A percentile compares a stretch with the other conserved stretches of the same genome.
These are phyloP conservation scores for Eutrema yunnanense DNA, from an alignment of 345 rosid species.

Conservation along the genomic window DNA sequence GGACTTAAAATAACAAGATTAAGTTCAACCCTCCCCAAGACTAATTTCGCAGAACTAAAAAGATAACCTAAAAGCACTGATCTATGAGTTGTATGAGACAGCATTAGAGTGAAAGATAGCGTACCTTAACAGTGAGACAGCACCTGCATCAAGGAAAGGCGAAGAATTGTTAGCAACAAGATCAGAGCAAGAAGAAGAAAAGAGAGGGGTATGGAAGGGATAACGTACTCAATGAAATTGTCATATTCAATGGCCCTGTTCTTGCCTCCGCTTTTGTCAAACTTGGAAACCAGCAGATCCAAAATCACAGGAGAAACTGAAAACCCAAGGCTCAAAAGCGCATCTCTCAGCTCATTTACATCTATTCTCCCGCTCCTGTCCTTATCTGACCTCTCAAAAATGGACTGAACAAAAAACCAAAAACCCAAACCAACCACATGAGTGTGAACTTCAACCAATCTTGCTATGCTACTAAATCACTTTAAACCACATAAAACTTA, in stretches of 20 bases:
- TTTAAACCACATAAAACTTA: constrained; percentile 19
- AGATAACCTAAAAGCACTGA: not conserved
- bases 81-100: not conserved
- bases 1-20: not conserved
- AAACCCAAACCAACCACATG: not conserved
- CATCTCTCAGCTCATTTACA: constrained; percentile 70
- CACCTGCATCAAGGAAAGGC: constrained; percentile 50
- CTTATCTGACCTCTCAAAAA: constrained; percentile 76
- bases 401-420: constrained; percentile 35
- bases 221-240: constrained; percentile 84
- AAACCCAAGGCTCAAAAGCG: constrained; percentile 72
- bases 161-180: not conserved
- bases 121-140: constrained; percentile 93
- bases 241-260: constrained; percentile 79
- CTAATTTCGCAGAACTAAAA: not conserved
- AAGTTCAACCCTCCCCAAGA: not conserved
- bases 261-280: constrained; percentile 74
- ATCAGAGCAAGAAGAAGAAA: not conserved
- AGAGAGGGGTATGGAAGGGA: not conserved
- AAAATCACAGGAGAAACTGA: constrained; percentile 58
- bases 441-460: not conserved
- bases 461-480: not conserved
- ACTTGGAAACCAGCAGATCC: constrained; percentile 78
- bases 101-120: not conserved
- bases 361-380: constrained; percentile 92